Evolutionary conservation across 768 basidiomycete species (phyloP).

Genomic region (Russula sp.): DNA sequence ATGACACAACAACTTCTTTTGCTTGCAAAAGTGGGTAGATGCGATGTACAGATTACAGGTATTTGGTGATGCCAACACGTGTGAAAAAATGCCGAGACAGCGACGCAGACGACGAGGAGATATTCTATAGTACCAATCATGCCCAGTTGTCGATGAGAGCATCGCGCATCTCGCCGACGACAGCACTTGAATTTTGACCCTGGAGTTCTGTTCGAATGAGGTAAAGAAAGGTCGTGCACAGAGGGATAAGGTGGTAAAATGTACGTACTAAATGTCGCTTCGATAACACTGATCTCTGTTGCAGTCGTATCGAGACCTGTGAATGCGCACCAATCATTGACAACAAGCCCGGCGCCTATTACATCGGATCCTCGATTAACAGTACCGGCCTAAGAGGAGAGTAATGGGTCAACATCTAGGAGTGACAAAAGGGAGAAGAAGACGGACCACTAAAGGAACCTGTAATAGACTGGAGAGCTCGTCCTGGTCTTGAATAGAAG

Average conservation of each 20-base stretch:
- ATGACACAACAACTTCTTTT: constrained; percentile 10
- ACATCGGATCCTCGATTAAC: constrained; percentile 99
- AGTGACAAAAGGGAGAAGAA: neutral
- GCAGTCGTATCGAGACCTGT: constrained; percentile 99
- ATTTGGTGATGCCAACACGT: constrained; percentile 21
- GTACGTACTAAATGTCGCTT: constrained; percentile 90
- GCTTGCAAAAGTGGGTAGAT: constrained; percentile 17
- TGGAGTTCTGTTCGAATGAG: constrained; percentile 46
- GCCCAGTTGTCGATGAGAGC: constrained; percentile 80
- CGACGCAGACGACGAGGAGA: neutral
- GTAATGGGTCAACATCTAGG: neutral
- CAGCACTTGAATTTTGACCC: constrained; percentile 52
- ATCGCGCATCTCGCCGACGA: constrained; percentile 60
- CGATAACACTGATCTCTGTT: constrained; percentile 97
- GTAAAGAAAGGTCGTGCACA: constrained; percentile 1
- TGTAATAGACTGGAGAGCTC: constrained; percentile 93
- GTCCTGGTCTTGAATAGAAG: constrained; percentile 95
- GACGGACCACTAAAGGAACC: constrained; percentile 86
- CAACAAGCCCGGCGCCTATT: constrained; percentile 94
- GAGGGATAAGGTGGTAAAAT: constrained; percentile 12
- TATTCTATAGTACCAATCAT: constrained; percentile 38
- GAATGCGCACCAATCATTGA: constrained; percentile 99
- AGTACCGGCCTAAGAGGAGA: constrained; percentile 74
- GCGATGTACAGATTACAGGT: constrained; percentile 25
- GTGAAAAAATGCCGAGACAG: neutral